Evolutionary conservation across 2,329 filamentous ascomycete genomes (phyloP).

Genomic region (Lithohypha guttulata): DNA sequence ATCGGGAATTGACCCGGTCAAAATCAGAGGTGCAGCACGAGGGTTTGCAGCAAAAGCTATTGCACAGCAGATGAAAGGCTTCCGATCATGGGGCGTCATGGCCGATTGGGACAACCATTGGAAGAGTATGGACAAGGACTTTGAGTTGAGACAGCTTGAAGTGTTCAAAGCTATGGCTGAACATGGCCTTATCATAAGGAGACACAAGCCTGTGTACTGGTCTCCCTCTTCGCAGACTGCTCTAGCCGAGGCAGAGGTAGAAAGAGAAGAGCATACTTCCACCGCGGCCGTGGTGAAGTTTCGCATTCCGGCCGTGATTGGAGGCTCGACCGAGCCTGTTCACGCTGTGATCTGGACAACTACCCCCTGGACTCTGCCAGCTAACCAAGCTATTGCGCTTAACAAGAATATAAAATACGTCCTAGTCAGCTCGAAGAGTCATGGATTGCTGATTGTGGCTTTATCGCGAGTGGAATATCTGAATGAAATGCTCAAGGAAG

Average conservation of each 20-base stretch:
- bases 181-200: constrained; percentile 50
- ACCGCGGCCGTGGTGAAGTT: constrained; percentile 62
- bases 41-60: constrained; percentile 46
- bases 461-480: constrained; percentile 55
- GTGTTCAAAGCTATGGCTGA: constrained; percentile 53
- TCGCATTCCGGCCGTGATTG: constrained; percentile 39
- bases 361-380: constrained; percentile 92
- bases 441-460: constrained; percentile 60
- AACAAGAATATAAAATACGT: constrained; percentile 64
- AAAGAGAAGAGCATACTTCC: constrained; percentile 50
- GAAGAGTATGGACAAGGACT: constrained; percentile 52
- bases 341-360: constrained; percentile 96
- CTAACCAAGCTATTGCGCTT: constrained; percentile 81
- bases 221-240: constrained; percentile 55
- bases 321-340: constrained; percentile 38
- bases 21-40: constrained; percentile 44
- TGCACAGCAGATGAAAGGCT: constrained; percentile 48
- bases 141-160: constrained; percentile 49
- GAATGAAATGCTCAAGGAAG: constrained; percentile 40
- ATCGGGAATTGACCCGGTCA: constrained; percentile 34
- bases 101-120: constrained; percentile 54
- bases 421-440: constrained; percentile 47
- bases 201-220: constrained; percentile 56
- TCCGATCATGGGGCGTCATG: constrained; percentile 52
- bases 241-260: constrained; percentile 53